Conservation (phyloP, 1,284 basidiomycete genomes). For the Tilletia horrida region DNA sequence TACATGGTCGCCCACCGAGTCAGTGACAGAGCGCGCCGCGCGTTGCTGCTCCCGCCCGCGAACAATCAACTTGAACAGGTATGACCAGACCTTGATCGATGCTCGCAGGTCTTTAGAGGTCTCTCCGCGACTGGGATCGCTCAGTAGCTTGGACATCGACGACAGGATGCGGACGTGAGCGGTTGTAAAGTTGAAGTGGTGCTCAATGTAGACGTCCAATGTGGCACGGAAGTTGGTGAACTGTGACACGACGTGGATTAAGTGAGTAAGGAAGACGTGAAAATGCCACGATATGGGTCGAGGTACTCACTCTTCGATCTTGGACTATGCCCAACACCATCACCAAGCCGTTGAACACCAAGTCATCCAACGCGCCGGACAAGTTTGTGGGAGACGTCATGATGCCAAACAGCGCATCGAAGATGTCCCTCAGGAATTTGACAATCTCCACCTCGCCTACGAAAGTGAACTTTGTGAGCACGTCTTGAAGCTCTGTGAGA, state of each 20-base stretch:
- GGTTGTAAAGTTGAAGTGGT: slow-evolving; percentile 66
- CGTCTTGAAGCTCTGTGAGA: slow-evolving; percentile 65
- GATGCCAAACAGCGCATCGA: slow-evolving; percentile 89
- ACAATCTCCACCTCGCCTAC: slow-evolving; percentile 72
- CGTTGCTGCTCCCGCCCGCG: slow-evolving; percentile 77
- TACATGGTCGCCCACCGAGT: slow-evolving; percentile 77
- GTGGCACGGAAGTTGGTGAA: slow-evolving; percentile 86
- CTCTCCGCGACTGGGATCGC: slow-evolving; percentile 70
- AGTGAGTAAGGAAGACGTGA: background rate
- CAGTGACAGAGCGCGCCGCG: slow-evolving; percentile 62
- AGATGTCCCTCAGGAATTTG: slow-evolving; percentile 85
- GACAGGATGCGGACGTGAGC: slow-evolving; percentile 44
- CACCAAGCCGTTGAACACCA: slow-evolving; percentile 86
- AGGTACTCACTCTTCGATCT: slow-evolving; percentile 62
- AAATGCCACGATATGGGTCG: slow-evolving; percentile 16
- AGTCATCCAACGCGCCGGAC: slow-evolving; percentile 73
- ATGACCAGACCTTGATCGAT: slow-evolving; percentile 92
- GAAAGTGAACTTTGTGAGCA: slow-evolving; percentile 82
- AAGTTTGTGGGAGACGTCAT: slow-evolving; percentile 73
- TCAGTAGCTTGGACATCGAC: slow-evolving; percentile 79
- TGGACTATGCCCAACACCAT: slow-evolving; percentile 77
- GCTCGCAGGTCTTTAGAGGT: slow-evolving; percentile 75
- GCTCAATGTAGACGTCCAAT: slow-evolving; percentile 85
- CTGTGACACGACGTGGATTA: background rate
- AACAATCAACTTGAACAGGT: slow-evolving; percentile 89